These are phyloP conservation scores for Solioccasus polychromus DNA, from an alignment of 768 basidiomycete species.

Conservation along the genomic window DNA sequence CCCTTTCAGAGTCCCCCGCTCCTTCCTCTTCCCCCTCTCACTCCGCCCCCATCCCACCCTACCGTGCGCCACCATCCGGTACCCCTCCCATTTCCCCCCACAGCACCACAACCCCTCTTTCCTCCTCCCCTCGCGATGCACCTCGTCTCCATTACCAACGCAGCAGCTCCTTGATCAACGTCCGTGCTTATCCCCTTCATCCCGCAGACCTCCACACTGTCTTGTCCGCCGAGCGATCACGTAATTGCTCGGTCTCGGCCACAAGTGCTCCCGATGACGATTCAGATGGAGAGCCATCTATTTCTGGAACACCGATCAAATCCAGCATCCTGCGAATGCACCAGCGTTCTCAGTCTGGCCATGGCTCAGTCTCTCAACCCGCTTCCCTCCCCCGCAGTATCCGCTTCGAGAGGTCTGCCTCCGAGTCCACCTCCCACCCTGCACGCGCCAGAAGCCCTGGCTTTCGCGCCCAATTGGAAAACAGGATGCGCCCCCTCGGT, in stretches of 20 bases:
- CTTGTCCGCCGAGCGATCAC: slow-evolving; percentile 33
- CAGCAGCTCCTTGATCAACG: slow-evolving; percentile 22
- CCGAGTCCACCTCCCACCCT: slow-evolving; percentile 23
- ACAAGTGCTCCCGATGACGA: slow-evolving; percentile 29
- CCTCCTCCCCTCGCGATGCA: slow-evolving; percentile 31
- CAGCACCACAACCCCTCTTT: slow-evolving; percentile 19
- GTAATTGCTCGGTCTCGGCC: slow-evolving; percentile 37
- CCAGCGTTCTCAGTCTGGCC: slow-evolving; percentile 35
- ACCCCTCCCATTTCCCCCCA: slow-evolving; percentile 31
- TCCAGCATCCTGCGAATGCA: slow-evolving; percentile 41
- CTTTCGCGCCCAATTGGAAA: slow-evolving; percentile 22
- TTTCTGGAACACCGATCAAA: slow-evolving; percentile 31
- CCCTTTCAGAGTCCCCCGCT: slow-evolving; percentile 28
- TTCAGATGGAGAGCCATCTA: slow-evolving; percentile 19
- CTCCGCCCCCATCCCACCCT: slow-evolving; percentile 21
- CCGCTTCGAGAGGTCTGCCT: slow-evolving; percentile 33
- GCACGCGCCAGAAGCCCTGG: slow-evolving; percentile 29
- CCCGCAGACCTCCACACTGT: slow-evolving; percentile 50
- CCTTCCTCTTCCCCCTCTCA: slow-evolving; percentile 27
- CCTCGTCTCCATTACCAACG: slow-evolving; percentile 20
- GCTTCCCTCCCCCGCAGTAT: slow-evolving; percentile 28
- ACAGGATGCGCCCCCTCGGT: slow-evolving; percentile 25
- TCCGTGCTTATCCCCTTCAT: slow-evolving; percentile 33
- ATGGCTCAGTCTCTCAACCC: slow-evolving; percentile 20
- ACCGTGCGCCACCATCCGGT: slow-evolving; percentile 15